Evolutionary conservation across 257 asterid species (phyloP), one percentile per base, ranked within the genome.

Genomic region (Nicotiana noctiflora): DNA sequence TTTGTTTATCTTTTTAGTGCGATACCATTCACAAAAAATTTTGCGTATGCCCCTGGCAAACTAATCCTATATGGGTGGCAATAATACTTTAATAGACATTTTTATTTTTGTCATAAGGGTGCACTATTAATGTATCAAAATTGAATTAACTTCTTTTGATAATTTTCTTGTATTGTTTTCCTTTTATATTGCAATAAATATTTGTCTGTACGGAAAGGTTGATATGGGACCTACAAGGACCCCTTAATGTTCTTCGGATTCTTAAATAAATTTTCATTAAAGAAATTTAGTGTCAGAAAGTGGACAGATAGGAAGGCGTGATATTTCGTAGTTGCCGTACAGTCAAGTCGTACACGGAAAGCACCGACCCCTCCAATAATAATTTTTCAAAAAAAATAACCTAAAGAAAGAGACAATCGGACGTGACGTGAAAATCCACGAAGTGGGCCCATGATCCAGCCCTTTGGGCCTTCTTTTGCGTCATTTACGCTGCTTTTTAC

Each of bases 261-360:
- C 44, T 15, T 63, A 2, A 57, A 44, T 32, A n/a, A n/a, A 37
- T n/a, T 37, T 25, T 5, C 31, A 19, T 53, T 15, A n/a, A 68
- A 53, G 21, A 2, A 7, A 76, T 15, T 17, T 74, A 74, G 18
- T 19, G 83, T 76, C 62, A 25, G 52, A 46, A 7, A 70, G 51
- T 46, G 29, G 72, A 15, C 75, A n/a, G 74, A 64, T 29, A 6
- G 49, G 19, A 6, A 0, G 79, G 79, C 79, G 9, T 46, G 61
- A 74, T 29, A 46, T 67, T 85, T 84, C 85, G 65, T 84, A 76
- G 68, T 65, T 17, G 65, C 84, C 89, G 90, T 87, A 89, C 90
- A 85, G 86, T 83, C 83, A 66, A 80, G 66, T 82, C 82, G 85
- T 83, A 83, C 91, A 68, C 82, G 87, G 67, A 34, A 79, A 53